A percentile compares a stretch with the other conserved stretches of the same genome.
These are phyloP conservation scores for Botryotinia narcissicola DNA, from an alignment of 2,329 filamentous ascomycete genomes.

Conservation along the genomic window DNA sequence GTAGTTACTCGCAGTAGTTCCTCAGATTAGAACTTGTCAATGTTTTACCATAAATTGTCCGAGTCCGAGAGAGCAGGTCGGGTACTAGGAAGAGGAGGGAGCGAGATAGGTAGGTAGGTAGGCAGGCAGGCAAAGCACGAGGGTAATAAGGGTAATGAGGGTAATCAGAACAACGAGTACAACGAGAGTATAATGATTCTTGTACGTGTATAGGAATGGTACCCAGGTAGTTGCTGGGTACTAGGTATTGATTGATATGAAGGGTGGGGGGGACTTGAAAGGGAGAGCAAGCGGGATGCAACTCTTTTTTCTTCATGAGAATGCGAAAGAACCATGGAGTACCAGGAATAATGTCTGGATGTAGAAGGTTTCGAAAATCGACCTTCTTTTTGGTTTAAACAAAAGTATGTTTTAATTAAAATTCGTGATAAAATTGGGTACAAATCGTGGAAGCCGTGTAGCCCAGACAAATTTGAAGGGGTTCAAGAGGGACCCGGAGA, in stretches of 20 bases:
- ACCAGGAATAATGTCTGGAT: neutral
- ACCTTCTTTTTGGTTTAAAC: neutral
- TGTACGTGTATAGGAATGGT: too few relatives aligned
- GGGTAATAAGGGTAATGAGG: neutral
- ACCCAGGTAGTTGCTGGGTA: neutral
- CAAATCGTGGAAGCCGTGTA: neutral
- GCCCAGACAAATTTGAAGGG: neutral
- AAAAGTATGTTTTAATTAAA: neutral
- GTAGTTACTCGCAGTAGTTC: neutral
- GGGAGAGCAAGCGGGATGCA: neutral
- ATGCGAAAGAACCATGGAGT: neutral
- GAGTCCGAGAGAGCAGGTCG: neutral
- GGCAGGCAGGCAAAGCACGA: neutral
- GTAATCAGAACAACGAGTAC: neutral
- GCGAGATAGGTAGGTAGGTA: neutral
- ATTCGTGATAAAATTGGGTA: neutral
- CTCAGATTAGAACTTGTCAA: neutral
- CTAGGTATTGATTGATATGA: neutral
- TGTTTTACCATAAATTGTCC: slow-evolving; percentile 1
- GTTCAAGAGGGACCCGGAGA: neutral
- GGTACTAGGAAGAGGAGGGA: neutral
- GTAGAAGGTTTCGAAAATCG: neutral
- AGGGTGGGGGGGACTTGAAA: neutral
- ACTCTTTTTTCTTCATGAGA: neutral
- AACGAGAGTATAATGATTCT: too few relatives aligned